Conservation (phyloP, 768 basidiomycete species). For the Rhodotorula graminis region DNA sequence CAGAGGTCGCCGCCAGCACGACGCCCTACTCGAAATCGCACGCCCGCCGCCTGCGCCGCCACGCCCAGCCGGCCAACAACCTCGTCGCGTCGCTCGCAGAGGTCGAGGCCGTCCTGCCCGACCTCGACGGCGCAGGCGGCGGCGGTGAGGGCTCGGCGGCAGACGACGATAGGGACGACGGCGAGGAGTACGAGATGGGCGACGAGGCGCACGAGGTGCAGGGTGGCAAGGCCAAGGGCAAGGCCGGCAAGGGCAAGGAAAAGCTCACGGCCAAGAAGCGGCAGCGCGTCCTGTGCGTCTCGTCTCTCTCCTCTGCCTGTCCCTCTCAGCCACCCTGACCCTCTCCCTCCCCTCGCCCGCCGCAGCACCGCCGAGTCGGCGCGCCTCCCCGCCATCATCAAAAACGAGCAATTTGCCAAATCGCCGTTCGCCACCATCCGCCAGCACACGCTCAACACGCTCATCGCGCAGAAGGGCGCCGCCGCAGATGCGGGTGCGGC, state of each 20-base stretch:
- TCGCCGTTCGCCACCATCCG: conserved; percentile 41
- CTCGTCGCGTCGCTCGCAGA: conserved; percentile 36
- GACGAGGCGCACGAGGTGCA: not conserved
- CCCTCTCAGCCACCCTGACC: not conserved
- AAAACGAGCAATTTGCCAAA: conserved; percentile 34
- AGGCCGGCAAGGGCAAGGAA: conserved; percentile 32
- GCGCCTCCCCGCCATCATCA: conserved; percentile 38
- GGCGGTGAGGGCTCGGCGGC: not conserved
- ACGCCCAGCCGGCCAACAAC: conserved; percentile 29
- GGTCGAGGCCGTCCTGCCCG: conserved; percentile 34
- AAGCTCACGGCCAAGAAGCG: conserved; percentile 38
- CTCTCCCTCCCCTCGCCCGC: rapidly evolving
- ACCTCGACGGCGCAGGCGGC: not conserved
- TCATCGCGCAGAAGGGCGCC: conserved; percentile 18
- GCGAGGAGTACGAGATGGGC: not conserved
- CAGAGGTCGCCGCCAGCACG: conserved; percentile 26
- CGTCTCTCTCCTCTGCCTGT: not conserved
- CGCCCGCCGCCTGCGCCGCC: conserved; percentile 36
- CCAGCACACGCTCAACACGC: conserved; percentile 38
- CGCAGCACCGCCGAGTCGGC: conserved; percentile 30
- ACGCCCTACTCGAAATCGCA: conserved; percentile 42
- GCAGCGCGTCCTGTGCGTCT: conserved; percentile 30
- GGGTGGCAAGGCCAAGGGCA: not conserved
- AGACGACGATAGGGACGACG: not conserved
- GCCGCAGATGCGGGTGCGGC: not conserved